These are phyloP conservation scores for Psilocybe mexicana DNA, from an alignment of 1,284 basidiomycete species.

Conservation along the genomic window DNA sequence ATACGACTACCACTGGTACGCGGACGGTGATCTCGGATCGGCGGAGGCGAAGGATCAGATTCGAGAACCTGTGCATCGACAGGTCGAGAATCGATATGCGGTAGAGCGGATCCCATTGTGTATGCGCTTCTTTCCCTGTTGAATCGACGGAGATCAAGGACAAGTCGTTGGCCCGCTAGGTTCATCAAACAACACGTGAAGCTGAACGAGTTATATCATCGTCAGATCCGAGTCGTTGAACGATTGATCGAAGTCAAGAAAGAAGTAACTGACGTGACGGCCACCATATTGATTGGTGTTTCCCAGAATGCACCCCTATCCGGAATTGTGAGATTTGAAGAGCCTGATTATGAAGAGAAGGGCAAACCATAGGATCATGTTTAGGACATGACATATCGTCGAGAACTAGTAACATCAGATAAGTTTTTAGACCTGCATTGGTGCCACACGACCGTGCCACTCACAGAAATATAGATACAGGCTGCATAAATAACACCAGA, in stretches of 20 bases:
- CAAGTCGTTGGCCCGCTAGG: slow-evolving; percentile 6
- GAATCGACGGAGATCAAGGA: slow-evolving; percentile 2
- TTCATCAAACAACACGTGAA: slow-evolving; percentile 10
- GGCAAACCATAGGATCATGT: slow-evolving; percentile 9
- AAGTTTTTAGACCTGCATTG: not conserved
- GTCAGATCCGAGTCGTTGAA: not conserved
- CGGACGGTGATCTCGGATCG: too few species aligned
- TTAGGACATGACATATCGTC: slow-evolving; percentile 6
- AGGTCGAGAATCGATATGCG: not conserved
- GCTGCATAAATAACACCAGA: not conserved
- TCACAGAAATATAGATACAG: not conserved
- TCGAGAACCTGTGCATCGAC: not conserved
- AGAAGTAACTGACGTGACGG: not conserved
- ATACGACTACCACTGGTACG: too few species aligned
- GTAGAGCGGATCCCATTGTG: not conserved
- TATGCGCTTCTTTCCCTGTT: not conserved
- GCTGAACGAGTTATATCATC: not conserved
- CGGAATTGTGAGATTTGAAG: not conserved
- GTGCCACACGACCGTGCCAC: not conserved
- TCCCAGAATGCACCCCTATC: slow-evolving; percentile 1
- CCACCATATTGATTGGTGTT: slow-evolving; percentile 4
- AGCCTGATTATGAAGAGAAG: not conserved
- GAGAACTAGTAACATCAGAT: slow-evolving; percentile 3
- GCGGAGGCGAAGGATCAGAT: too few species aligned
- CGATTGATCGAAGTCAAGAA: not conserved